These are phyloP conservation scores for Penicillium flavigenum DNA, from an alignment of 495 filamentous ascomycete genomes.

Conservation along the genomic window DNA sequence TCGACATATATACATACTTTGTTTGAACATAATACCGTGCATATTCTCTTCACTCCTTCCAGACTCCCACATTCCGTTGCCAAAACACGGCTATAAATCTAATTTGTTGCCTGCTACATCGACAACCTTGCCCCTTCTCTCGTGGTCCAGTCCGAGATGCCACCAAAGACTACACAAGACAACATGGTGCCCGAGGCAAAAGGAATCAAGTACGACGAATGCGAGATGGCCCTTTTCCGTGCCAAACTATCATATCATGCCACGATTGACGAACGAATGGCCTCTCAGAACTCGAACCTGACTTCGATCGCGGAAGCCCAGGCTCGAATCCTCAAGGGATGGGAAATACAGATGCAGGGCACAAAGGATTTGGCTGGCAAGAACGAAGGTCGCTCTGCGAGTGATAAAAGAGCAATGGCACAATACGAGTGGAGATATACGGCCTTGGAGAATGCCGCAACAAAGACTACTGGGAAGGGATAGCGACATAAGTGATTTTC, in stretches of 20 bases:
- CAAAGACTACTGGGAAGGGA: conserved; percentile 18
- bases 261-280: conserved; percentile 41
- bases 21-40: conserved; percentile 3
- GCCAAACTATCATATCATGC: conserved; percentile 42
- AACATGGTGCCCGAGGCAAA: conserved; percentile 36
- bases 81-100: not conserved
- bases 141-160: conserved; percentile 19
- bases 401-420: conserved; percentile 37
- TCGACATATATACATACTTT: conserved; percentile 10
- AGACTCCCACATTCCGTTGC: not conserved
- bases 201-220: conserved; percentile 45
- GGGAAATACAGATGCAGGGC: conserved; percentile 41
- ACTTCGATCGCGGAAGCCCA: conserved; percentile 41
- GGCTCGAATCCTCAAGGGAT: conserved; percentile 37
- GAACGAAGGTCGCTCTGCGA: conserved; percentile 33
- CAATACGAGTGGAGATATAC: conserved; percentile 45
- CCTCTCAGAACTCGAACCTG: conserved; percentile 37
- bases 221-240: conserved; percentile 45
- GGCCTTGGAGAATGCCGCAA: conserved; percentile 37
- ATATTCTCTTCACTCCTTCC: not conserved
- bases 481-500: conserved; percentile 17
- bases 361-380: conserved; percentile 41
- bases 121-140: not conserved
- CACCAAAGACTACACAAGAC: conserved; percentile 30
- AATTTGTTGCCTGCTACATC: not conserved